Base-by-base conservation (phyloP, 164 flowering plant genomes). In the Litsea cubeba region DNA sequence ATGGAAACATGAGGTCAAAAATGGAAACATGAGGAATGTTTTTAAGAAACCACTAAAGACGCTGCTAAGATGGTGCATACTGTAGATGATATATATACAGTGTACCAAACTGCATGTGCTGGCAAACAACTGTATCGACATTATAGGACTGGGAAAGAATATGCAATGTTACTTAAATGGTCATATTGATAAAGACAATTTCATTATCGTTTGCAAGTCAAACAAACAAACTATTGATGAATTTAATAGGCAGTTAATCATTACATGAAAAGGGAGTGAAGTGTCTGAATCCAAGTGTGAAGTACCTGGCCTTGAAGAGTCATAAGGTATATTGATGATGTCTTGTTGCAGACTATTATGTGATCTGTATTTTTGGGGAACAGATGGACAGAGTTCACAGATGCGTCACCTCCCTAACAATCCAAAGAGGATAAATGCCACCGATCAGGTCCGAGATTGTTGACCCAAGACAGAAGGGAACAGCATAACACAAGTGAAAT, bases 251-350 rank as follows among this genome's bases (percentile, higher is more conserved):
- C 46, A 40, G 46, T 40, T 40, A 40, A 40, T 40, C 49, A 66
- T 30, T 15, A 68, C n/a, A 23, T 66, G 46, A 68, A 40, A 20
- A 68, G 14, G 7, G n/a, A 46, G 25, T 40, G 23, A 46, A 68
- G 24, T 22, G 12, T 23, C 24, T 18, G 20, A 14, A 12, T 10
- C 20, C 12, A 71, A 35, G 24, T 6, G 65, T 24, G 11, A 71
- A 66, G 46, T 84, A 94, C 99, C 99, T 96, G 99, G 68, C 99
- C 99, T 83, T 94, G 98, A 73, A 92, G 90, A 40, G 99, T 96
- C 98, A 94, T 96, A 73, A 96, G 83, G 81, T 92, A 90, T 73
- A 94, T 84, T 10, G 97, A 90, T 58, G 98, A 96, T 76, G 99
- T 94, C 88, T 90, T 96, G 83, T 94, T 96, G 76, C 98, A 96